Evolutionary conservation across 192 early-diverging fungal genomes (phyloP), one percentile per base, ranked within the genome.

Genomic region (Umbelopsis vinacea): DNA sequence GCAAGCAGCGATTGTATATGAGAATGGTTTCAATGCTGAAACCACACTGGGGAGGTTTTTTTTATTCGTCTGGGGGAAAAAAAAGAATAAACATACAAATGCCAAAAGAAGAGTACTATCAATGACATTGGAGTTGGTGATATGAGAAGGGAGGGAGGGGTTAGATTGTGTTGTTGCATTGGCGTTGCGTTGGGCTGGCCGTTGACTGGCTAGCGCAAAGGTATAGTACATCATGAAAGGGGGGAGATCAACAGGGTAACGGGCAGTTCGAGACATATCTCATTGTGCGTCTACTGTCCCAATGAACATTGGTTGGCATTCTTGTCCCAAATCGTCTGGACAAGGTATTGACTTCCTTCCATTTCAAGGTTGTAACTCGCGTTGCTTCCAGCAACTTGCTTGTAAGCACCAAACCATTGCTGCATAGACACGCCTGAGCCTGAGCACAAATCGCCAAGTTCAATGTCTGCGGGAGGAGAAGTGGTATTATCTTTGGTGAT

Each of bases 221-320:
- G 57, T 63, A 63, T 63, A 63, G 57, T 63, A 63, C 57, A 63
- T 29, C 57, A 63, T 63, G 57, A 35, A 37, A 11, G 0, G 11
- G 53, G n/a, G 26, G 23, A 54, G 22, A 54, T 26, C 26, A 54
- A 54, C 11, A 54, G 21, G n/a, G 14, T 23, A 29, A 29, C 22
- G 22, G 50, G n/a, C 6, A 17, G n/a, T 19, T 6, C 12, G 50
- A 54, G 8, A 40, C 38, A 40, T 40, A 40, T 40, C 38, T 40
- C 38, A 95, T 23, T 86, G 91, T 15, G 93, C 92, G 1, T 86
- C 96, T 50, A 95, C 95, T 75, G 92, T 97, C 74, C 87, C 85
- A 71, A 91, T 92, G 24, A 92, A 95, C 43, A 81, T 87, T 38
- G 90, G 92, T 60, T 83, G 95, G 71, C 79, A 95, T 46, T 81